A percentile compares a stretch with the other conserved stretches of the same genome.
phyloP scores from a whole-genome alignment of 179 eudicot species.

The Gypsophila paniculata region DNA sequence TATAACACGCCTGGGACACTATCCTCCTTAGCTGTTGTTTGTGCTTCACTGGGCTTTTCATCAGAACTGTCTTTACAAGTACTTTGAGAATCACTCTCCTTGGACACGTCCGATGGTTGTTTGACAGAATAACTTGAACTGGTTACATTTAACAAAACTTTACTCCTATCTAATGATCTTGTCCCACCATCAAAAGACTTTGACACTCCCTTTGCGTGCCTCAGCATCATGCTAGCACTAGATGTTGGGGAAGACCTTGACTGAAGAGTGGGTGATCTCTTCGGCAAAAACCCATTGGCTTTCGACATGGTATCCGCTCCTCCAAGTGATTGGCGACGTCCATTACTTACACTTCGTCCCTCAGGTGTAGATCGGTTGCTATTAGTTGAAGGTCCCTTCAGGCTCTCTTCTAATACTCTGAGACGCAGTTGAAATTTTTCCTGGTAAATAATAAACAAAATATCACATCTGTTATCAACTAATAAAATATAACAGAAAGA shows the following conservation, averaged over 20 bases:
- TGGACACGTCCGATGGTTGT: constrained; percentile 49
- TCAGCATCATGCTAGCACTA: constrained; percentile 69
- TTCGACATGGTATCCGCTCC: constrained; percentile 80
- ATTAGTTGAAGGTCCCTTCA: constrained; percentile 57
- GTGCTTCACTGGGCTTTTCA: constrained; percentile 56
- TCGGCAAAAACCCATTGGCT: constrained; percentile 81
- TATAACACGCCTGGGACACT: constrained; percentile 69
- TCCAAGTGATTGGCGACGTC: constrained; percentile 92
- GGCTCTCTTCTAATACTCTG: constrained; percentile 77
- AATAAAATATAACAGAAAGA: neutral
- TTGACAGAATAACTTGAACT: constrained; percentile 44
- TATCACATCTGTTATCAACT: constrained; percentile 6
- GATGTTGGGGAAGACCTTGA: constrained; percentile 60
- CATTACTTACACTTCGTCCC: constrained; percentile 68
- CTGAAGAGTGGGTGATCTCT: constrained; percentile 75
- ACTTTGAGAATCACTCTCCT: constrained; percentile 46
- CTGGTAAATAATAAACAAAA: constrained; percentile 29
- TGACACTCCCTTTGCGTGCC: constrained; percentile 90
- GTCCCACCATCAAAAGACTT: constrained; percentile 96
- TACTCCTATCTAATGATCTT: constrained; percentile 71
- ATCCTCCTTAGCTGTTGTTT: constrained; percentile 52
- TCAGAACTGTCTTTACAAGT: constrained; percentile 53
- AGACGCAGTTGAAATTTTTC: constrained; percentile 86
- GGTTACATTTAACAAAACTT: constrained; percentile 55
- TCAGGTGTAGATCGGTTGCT: constrained; percentile 50